Base-by-base conservation (phyloP, 2,329 filamentous ascomycete species). In the Alternaria conjuncta region DNA sequence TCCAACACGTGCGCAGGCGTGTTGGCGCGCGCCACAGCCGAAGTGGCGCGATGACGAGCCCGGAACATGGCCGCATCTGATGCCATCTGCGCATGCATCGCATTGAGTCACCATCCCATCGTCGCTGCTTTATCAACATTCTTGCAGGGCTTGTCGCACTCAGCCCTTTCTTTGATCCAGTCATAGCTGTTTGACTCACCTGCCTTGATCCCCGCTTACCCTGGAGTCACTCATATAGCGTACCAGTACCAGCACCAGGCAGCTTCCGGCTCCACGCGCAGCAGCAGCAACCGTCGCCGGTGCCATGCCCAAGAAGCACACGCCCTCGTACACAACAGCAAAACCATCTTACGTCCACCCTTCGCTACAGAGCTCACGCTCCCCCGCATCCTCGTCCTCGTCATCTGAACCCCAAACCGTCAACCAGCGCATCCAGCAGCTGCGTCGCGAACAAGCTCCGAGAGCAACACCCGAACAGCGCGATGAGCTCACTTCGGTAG, bases 221-320 rank as follows among this genome's bases (percentile, higher is more conserved):
- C 41, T 53, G 10, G 12, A 28, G 25, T 55, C 46, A 53, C 44
- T 57, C 56, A 60, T 60, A 66, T 54, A 65, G 56, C 32, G 47
- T 18, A 25, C 36, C 36, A 41, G 8, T 6, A 11, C 36, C 36
- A 41, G n/a, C 36, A 41, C 28, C 47, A 54, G 25, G 18, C 12
- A 57, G 21, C 49, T 45, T 18, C 56, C 30, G 49, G 50, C 57
- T 55, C 45, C 18, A 21, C 41, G 49, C 54, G n/a, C 47, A 45
- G 11, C 36, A 30, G 58, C 55, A 55, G 36, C 28, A 26, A 36
- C 49, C 21, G 41, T 57, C 44, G 57, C 20, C 55, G 54, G 53
- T 58, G 64, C 46, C 67, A 85, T 85, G 83, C 83, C 83, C 69
- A 85, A 84, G 77, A 84, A 84, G 73, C 80, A 82, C 64, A 75